These are phyloP conservation scores for Dactylorhiza incarnata DNA, from an alignment of 106 monocot genomes.

Conservation along the genomic window DNA sequence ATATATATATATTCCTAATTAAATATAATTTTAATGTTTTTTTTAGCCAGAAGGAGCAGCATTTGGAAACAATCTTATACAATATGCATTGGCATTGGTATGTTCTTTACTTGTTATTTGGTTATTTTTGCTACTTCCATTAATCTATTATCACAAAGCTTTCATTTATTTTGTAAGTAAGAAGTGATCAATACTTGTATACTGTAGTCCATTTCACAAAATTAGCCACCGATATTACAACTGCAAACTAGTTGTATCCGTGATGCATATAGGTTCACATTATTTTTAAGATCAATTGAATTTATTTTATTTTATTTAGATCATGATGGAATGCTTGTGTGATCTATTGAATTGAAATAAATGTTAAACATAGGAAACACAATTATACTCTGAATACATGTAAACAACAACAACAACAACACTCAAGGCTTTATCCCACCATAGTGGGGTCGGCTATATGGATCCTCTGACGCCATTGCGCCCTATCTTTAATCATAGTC, in stretches of 20 bases:
- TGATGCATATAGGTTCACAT: not conserved
- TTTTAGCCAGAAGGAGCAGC: slow-evolving; percentile 83
- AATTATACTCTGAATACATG: too few relatives aligned
- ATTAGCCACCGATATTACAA: not conserved
- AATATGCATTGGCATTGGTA: slow-evolving; percentile 87
- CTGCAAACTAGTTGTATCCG: not conserved
- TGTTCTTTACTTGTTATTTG: not conserved
- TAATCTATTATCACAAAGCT: not conserved
- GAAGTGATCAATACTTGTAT: not conserved
- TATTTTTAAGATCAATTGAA: not conserved
- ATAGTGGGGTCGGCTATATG: too few relatives aligned
- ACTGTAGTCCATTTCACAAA: not conserved
- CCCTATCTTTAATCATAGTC: too few relatives aligned
- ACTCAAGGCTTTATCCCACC: too few relatives aligned
- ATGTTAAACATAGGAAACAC: not conserved
- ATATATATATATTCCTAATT: too few relatives aligned
- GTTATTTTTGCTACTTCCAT: too few relatives aligned
- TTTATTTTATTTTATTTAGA: slow-evolving; percentile 1
- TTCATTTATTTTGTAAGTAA: not conserved
- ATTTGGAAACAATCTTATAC: slow-evolving; percentile 71
- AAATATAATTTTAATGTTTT: not conserved
- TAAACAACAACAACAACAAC: too few relatives aligned
- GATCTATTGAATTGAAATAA: not conserved
- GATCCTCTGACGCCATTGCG: too few relatives aligned
- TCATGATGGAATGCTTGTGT: not conserved